Evolutionary conservation across 1,139 yeast species (phyloP), one percentile per base, ranked within the genome.

Genomic region (Taphrina pruni): DNA sequence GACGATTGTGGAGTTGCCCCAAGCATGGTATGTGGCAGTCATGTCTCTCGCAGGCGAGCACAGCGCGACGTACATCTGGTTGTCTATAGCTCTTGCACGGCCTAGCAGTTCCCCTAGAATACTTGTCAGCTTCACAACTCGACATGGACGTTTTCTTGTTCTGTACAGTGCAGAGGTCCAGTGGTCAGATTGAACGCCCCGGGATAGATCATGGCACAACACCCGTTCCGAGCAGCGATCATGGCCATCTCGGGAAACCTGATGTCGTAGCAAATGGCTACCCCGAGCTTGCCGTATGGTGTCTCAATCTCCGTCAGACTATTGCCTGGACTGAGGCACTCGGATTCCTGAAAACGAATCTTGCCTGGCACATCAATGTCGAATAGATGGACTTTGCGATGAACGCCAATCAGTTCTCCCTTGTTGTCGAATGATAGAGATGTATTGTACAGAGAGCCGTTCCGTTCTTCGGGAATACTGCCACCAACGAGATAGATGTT

Each of bases 101-200:
- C 95, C 97, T 71, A 93, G 83, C 73, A 92, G 82, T 73, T 88
- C 89, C 98, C 98, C 60, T 56, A 41, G 1, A 17, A 17, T 4
- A 36, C 32, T 9, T 17, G 51, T 46, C n/a, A 50, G 55, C 32
- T 7, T 26, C n/a, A n/a, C 32, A 9, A 9, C 38, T 21, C 35
- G 55, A 3, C 36, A 11, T 1, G 2, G 55, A 50, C 11, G 38
- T 11, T 21, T 41, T 17, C 11, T 11, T 1, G 35, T 5, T 8
- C 21, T 26, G 32, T 26, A 56, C 66, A 93, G 78, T 91, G 97
- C 76, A 90, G 81, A 0, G 98, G 98, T 0, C 98, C 98, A 0
- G 98, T 93, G 41, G 94, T 90, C 32, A 96, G 90, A 81, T 93
- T 93, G 81, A 93, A 93, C 0, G 98, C 98, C 67, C 97, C 96